Conservation (phyloP, 306 rosid genomes). For the Lagenaria siceraria region DNA sequence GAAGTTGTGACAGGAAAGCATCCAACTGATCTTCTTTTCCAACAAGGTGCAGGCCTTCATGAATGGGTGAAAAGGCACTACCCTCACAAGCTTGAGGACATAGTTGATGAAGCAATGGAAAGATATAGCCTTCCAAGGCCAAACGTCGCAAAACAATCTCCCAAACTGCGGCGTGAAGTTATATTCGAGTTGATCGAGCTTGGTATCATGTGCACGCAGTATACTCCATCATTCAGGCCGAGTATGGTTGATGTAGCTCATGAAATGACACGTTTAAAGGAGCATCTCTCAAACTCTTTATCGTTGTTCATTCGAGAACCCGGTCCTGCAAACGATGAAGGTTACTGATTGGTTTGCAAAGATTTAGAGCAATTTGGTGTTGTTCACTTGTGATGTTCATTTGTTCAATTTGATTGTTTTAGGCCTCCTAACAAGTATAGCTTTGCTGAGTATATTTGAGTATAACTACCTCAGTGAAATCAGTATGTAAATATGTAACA, state of each 20-base stretch:
- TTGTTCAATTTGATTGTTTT: neutral
- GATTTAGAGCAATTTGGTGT: neutral
- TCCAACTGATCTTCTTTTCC: constrained; percentile 50
- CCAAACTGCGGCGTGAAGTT: constrained; percentile 27
- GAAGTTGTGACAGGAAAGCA: constrained; percentile 66
- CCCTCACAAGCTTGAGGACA: constrained; percentile 33
- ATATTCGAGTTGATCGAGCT: constrained; percentile 57
- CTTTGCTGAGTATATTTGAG: neutral
- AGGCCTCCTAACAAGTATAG: neutral
- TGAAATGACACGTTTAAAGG: constrained; percentile 62
- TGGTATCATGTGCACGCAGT: constrained; percentile 78
- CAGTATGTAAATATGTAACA: neutral
- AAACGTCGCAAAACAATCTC: constrained; percentile 8
- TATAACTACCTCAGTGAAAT: neutral
- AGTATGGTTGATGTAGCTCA: constrained; percentile 64
- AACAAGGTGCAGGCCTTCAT: constrained; percentile 70
- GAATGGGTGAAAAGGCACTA: constrained; percentile 70
- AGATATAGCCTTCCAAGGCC: constrained; percentile 22
- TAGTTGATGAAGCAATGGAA: constrained; percentile 43
- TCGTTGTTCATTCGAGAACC: neutral
- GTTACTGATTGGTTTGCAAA: neutral
- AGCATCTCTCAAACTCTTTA: constrained; percentile 33
- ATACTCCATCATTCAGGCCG: constrained; percentile 63
- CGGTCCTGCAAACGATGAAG: neutral
- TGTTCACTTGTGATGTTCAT: neutral